Conservation (phyloP, 495 filamentous ascomycete species). For the Tuber indicum region DNA sequence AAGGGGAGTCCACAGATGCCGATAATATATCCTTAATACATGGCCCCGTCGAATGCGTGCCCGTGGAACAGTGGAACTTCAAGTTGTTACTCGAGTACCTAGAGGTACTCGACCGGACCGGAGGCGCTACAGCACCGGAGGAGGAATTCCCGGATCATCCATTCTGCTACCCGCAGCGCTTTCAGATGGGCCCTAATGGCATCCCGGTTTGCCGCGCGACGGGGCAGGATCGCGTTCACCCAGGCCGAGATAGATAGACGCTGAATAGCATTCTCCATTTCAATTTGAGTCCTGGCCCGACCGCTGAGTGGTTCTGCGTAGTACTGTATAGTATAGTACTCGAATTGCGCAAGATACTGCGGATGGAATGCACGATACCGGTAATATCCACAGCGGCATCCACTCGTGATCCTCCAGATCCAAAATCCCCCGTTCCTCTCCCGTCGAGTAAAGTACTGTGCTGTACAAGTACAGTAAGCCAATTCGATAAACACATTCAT, state of each 20-base stretch:
- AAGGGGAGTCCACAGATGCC: background rate
- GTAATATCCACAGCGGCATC: too few species aligned
- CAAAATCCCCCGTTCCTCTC: too few species aligned
- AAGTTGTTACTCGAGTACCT: background rate
- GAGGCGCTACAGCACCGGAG: background rate
- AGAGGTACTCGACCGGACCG: background rate
- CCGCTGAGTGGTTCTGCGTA: background rate
- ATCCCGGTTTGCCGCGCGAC: too few species aligned
- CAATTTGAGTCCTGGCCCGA: background rate
- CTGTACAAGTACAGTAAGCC: background rate
- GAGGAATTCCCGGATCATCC: background rate
- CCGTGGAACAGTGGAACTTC: background rate
- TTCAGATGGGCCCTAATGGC: background rate
- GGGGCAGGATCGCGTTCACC: slow-evolving; percentile 1
- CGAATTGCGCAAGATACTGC: too few species aligned
- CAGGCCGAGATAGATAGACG: background rate
- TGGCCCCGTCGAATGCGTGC: background rate
- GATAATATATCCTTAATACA: background rate
- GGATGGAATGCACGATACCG: too few species aligned
- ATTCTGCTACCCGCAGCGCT: background rate
- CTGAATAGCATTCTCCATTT: background rate
- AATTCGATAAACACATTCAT: too few species aligned
- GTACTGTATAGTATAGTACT: background rate
- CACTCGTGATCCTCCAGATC: too few species aligned
- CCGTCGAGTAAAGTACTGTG: background rate